phyloP scores from a whole-genome alignment of 441 rosid genomes.

The Populus trichocarpa region DNA sequence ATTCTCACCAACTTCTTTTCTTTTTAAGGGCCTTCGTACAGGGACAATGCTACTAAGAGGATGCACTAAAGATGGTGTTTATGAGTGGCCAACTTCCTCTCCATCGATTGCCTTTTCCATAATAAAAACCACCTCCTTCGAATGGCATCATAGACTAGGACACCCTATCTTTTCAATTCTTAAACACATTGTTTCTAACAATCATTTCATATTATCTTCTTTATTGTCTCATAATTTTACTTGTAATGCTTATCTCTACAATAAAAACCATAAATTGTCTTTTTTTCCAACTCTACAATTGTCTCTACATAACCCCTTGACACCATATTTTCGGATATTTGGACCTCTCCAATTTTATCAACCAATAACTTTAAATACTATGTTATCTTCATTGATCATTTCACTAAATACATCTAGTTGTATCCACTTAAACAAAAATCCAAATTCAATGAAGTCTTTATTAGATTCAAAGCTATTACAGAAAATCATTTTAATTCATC shows the following conservation, averaged over 20 bases:
- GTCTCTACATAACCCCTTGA: neutral
- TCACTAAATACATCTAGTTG: too few species aligned
- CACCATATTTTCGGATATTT: neutral
- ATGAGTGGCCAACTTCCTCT: neutral
- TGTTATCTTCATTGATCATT: too few species aligned
- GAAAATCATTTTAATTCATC: neutral
- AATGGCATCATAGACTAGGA: neutral
- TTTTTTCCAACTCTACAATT: neutral
- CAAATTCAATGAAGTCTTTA: neutral
- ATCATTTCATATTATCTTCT: neutral
- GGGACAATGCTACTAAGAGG: neutral
- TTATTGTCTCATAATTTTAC: too few species aligned
- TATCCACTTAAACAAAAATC: neutral
- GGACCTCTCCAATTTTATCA: neutral
- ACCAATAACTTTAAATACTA: neutral
- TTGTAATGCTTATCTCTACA: neutral
- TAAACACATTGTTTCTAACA: neutral
- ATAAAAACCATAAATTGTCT: constrained; percentile 11
- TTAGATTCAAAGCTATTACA: neutral
- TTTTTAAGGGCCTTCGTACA: neutral
- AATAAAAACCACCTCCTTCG: neutral
- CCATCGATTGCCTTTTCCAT: neutral
- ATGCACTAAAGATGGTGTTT: neutral
- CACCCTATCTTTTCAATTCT: neutral
- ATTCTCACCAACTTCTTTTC: neutral